A percentile compares a stretch with the other conserved stretches of the same genome.
These are phyloP conservation scores for Fonsecaea multimorphosa DNA, from an alignment of 2,329 filamentous ascomycete genomes.

Conservation along the genomic window DNA sequence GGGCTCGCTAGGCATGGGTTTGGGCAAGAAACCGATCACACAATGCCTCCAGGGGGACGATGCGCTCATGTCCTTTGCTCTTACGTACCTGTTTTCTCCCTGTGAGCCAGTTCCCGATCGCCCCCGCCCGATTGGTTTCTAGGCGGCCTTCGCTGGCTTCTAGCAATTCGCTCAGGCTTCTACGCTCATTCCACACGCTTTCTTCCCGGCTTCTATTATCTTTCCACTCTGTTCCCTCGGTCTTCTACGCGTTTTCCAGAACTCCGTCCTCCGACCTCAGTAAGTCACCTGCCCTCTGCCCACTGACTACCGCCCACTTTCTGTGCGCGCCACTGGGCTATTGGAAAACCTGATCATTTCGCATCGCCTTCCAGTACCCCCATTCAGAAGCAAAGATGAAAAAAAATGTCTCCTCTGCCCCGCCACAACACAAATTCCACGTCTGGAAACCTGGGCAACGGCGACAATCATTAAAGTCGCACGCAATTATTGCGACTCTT, in stretches of 20 bases:
- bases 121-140: conserved; percentile 17
- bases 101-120: conserved; percentile 71
- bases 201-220: conserved; percentile 15
- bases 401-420: background rate
- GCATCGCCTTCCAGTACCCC: background rate
- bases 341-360: background rate
- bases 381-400: background rate
- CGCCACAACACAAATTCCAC: background rate
- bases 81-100: background rate
- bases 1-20: background rate
- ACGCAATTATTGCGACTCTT: background rate
- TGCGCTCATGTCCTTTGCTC: conserved; percentile 11
- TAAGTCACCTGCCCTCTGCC: conserved; percentile 5
- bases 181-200: conserved; percentile 19
- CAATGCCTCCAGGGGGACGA: background rate
- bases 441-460: background rate
- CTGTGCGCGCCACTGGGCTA: background rate
- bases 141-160: conserved; percentile 21
- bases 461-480: background rate
- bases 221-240: conserved; percentile 17
- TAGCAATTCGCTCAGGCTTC: conserved; percentile 24
- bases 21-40: background rate
- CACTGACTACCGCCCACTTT: background rate
- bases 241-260: conserved; percentile 33
- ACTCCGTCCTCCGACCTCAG: background rate